These are phyloP conservation scores for Lactarius indigo DNA, from an alignment of 768 basidiomycete species.

Conservation along the genomic window DNA sequence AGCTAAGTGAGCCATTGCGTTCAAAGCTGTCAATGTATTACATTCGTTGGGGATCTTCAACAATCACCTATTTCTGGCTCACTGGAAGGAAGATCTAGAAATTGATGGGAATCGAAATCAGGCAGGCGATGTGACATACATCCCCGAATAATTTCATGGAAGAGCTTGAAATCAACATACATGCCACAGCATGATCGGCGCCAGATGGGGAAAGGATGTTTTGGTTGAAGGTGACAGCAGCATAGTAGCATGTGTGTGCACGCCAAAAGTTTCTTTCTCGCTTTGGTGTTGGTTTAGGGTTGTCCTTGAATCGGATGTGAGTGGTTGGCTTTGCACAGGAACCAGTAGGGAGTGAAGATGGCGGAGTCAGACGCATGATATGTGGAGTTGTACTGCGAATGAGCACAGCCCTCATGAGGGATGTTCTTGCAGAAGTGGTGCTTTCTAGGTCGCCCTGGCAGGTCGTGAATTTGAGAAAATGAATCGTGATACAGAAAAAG, in stretches of 20 bases:
- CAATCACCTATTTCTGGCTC: slow-evolving; percentile 74
- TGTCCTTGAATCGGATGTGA: slow-evolving; percentile 53
- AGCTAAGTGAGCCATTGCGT: slow-evolving; percentile 80
- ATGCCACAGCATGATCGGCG: slow-evolving; percentile 68
- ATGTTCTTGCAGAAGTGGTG: slow-evolving; percentile 82
- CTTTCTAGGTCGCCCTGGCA: slow-evolving; percentile 83
- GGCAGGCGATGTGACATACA: slow-evolving; percentile 40
- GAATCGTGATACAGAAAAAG: background rate
- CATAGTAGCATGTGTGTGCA: slow-evolving; percentile 85
- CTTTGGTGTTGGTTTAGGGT: slow-evolving; percentile 25
- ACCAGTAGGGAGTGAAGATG: slow-evolving; percentile 31
- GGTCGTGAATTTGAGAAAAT: background rate
- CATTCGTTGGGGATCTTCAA: slow-evolving; percentile 74
- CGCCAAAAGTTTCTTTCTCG: slow-evolving; percentile 45
- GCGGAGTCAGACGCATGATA: slow-evolving; percentile 59
- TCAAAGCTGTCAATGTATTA: slow-evolving; percentile 67
- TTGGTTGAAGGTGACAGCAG: slow-evolving; percentile 92
- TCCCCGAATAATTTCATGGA: slow-evolving; percentile 75
- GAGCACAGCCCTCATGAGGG: slow-evolving; percentile 89
- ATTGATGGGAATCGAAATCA: slow-evolving; percentile 52
- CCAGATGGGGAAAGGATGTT: slow-evolving; percentile 62
- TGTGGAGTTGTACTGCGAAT: slow-evolving; percentile 82
- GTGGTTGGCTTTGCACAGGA: slow-evolving; percentile 31
- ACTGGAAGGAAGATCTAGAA: slow-evolving; percentile 46
- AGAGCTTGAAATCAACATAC: slow-evolving; percentile 89